A percentile compares a stretch with the other conserved stretches of the same genome.
phyloP scores from a whole-genome alignment of 176 grass and related monocot species.

The Paspalum notatum region DNA sequence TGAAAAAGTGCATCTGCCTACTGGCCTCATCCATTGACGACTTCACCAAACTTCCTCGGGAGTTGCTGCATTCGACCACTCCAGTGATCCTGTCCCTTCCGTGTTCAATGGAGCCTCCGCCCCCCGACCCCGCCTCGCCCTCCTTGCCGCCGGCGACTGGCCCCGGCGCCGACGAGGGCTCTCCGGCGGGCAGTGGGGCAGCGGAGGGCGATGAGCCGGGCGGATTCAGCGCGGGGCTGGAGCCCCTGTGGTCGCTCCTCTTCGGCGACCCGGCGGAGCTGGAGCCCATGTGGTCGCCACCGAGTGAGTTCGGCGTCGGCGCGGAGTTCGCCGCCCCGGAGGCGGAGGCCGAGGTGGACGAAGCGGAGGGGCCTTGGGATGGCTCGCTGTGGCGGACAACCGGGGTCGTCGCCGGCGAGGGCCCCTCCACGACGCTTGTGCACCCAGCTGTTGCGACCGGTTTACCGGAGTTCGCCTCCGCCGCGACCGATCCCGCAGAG shows the following conservation, averaged over 20 bases:
- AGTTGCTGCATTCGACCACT: neutral
- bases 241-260: constrained; percentile 41
- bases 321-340: constrained; percentile 35
- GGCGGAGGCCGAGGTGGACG: constrained; percentile 35
- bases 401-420: constrained; percentile 45
- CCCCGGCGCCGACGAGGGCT: neutral
- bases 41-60: constrained; percentile 8
- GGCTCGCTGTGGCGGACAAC: constrained; percentile 44
- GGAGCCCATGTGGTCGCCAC: constrained; percentile 58
- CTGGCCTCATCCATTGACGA: constrained; percentile 30
- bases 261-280: constrained; percentile 49
- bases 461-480: constrained; percentile 7
- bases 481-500: neutral
- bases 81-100: neutral
- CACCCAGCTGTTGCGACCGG: neutral
- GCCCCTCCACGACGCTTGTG: neutral
- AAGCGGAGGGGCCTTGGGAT: constrained; percentile 49
- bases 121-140: constrained; percentile 41
- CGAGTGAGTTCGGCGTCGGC: constrained; percentile 43
- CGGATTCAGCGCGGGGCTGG: constrained; percentile 28
- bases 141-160: constrained; percentile 18
- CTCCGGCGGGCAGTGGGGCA: constrained; percentile 10
- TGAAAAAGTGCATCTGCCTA: neutral
- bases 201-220: constrained; percentile 14
- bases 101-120: constrained; percentile 37